A percentile compares a stretch with the other conserved stretches of the same genome.
Conservation (phyloP, 805 yeast genomes). For the Middelhovenomyces tepae region DNA sequence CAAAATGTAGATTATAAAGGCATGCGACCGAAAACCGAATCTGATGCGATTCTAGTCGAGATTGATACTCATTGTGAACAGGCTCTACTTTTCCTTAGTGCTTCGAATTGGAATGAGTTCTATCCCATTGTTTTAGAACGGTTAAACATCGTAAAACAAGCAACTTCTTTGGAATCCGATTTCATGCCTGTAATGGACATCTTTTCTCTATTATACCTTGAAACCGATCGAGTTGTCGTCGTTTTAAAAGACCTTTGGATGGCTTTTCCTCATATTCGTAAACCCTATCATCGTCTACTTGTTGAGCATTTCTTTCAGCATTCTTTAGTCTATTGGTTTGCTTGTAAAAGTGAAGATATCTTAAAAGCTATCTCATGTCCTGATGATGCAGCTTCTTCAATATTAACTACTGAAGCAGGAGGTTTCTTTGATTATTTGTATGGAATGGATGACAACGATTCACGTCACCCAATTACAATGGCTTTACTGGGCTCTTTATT, state of each 20-base stretch:
- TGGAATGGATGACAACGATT: neutral
- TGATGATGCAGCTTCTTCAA: constrained; percentile 1
- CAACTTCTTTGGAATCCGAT: constrained; percentile 28
- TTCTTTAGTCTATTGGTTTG: constrained; percentile 41
- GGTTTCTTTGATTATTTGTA: constrained; percentile 12
- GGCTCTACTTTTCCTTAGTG: constrained; percentile 39
- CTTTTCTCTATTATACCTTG: constrained; percentile 36
- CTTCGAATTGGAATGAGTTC: constrained; percentile 41
- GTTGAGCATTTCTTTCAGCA: constrained; percentile 39
- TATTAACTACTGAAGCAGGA: constrained; percentile 10
- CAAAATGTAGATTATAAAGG: too few species aligned
- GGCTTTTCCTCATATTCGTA: constrained; percentile 31
- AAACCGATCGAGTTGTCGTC: constrained; percentile 28
- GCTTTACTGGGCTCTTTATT: constrained; percentile 4
- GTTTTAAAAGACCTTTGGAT: constrained; percentile 35
- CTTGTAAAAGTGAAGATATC: constrained; percentile 39
- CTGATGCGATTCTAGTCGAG: too few species aligned
- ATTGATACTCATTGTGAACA: constrained; percentile 22
- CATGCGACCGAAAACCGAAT: too few species aligned
- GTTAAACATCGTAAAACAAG: constrained; percentile 29
- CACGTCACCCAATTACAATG: constrained; percentile 15
- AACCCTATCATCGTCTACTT: constrained; percentile 39
- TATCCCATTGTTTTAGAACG: constrained; percentile 12
- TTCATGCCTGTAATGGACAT: constrained; percentile 39
- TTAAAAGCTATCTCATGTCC: constrained; percentile 11